A percentile compares a stretch with the other conserved stretches of the same genome.
These are phyloP conservation scores for Musa beccarii DNA, from an alignment of 176 grass and related monocot species.

Conservation along the genomic window DNA sequence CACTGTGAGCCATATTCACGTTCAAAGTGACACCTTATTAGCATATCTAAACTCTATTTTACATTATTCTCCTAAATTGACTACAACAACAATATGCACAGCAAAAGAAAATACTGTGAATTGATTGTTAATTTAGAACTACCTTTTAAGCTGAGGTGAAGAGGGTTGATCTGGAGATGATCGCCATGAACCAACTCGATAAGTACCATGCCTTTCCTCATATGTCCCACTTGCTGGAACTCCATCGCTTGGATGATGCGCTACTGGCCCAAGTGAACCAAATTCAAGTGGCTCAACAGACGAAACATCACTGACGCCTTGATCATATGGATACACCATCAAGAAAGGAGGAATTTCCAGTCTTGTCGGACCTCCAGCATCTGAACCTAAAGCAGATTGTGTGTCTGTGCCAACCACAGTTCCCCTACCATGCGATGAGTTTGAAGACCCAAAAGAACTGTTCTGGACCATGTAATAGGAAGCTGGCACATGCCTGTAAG, in stretches of 20 bases:
- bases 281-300: slow-evolving; percentile 56
- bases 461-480: slow-evolving; percentile 33
- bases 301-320: slow-evolving; percentile 24
- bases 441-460: slow-evolving; percentile 37
- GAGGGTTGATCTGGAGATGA: slow-evolving; percentile 67
- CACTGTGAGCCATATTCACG: too few species aligned
- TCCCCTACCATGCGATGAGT: slow-evolving; percentile 24
- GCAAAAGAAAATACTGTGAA: background rate
- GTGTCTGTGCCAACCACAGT: slow-evolving; percentile 41
- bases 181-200: slow-evolving; percentile 41
- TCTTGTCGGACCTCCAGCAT: slow-evolving; percentile 26
- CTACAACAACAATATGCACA: slow-evolving; percentile 12
- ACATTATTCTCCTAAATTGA: slow-evolving; percentile 4
- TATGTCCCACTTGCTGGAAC: slow-evolving; percentile 32
- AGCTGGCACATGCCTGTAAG: slow-evolving; percentile 52
- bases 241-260: slow-evolving; percentile 17
- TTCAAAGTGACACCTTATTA: background rate
- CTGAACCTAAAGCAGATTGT: slow-evolving; percentile 33
- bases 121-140: slow-evolving; percentile 15
- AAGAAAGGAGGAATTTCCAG: slow-evolving; percentile 25
- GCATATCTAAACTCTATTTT: slow-evolving; percentile 4
- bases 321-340: slow-evolving; percentile 47
- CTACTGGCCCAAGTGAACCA: slow-evolving; percentile 53
- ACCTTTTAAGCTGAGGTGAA: slow-evolving; percentile 47
- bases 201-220: slow-evolving; percentile 42